A percentile compares a stretch with the other conserved stretches of the same genome.
Conservation (phyloP, 768 basidiomycete species). For the Paxillus involutus region DNA sequence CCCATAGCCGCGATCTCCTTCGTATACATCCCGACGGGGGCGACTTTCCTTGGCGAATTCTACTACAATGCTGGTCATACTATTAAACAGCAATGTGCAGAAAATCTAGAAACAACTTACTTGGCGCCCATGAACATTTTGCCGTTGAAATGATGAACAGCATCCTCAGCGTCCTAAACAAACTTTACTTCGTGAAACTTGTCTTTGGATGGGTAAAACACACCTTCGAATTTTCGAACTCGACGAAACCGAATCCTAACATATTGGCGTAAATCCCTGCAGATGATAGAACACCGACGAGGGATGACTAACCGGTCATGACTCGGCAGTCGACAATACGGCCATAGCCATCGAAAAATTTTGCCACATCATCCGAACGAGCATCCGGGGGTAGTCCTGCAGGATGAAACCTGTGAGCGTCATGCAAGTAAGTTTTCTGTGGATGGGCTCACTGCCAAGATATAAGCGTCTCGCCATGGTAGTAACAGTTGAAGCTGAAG, state of each 20-base stretch:
- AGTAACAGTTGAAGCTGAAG: slow-evolving; percentile 30
- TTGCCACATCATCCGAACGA: slow-evolving; percentile 80
- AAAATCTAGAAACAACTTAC: slow-evolving; percentile 25
- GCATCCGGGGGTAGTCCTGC: slow-evolving; percentile 81
- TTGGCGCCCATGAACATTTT: slow-evolving; percentile 87
- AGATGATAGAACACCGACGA: background rate
- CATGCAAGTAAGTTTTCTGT: slow-evolving; percentile 2
- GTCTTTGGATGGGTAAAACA: background rate
- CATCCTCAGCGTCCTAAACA: slow-evolving; percentile 90
- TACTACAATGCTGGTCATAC: slow-evolving; percentile 74
- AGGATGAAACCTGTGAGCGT: slow-evolving; percentile 1
- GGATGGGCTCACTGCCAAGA: slow-evolving; percentile 65
- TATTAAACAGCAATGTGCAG: background rate
- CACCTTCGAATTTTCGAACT: slow-evolving; percentile 86
- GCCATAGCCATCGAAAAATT: slow-evolving; percentile 90
- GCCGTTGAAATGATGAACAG: slow-evolving; percentile 81
- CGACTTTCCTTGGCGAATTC: slow-evolving; percentile 95
- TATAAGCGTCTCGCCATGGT: slow-evolving; percentile 83
- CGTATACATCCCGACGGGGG: slow-evolving; percentile 76
- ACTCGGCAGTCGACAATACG: slow-evolving; percentile 88
- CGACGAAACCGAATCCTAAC: slow-evolving; percentile 92
- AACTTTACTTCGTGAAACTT: slow-evolving; percentile 11
- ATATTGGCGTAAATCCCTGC: slow-evolving; percentile 16
- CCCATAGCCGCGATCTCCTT: slow-evolving; percentile 57
- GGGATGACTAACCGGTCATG: slow-evolving; percentile 77